Conservation (phyloP, 2,329 filamentous ascomycete species). For the Talaromyces islandicus region DNA sequence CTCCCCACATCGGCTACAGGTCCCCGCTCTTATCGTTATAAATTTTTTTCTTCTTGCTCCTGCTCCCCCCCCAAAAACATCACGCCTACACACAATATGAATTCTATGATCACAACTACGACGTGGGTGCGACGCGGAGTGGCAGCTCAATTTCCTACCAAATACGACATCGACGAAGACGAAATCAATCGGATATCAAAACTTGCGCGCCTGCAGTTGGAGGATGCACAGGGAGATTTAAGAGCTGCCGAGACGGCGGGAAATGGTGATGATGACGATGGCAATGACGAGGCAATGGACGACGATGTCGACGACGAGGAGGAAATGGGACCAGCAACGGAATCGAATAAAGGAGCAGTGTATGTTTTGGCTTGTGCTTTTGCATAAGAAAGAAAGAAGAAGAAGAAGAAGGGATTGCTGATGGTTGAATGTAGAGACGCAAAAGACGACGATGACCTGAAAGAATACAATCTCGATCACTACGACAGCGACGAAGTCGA, state of each 20-base stretch:
- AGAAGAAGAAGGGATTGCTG: neutral
- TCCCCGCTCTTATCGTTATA: conserved; percentile 6
- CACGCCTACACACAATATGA: conserved; percentile 13
- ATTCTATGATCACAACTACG: conserved; percentile 68
- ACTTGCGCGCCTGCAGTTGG: conserved; percentile 71
- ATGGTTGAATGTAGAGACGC: neutral
- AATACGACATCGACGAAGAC: conserved; percentile 68
- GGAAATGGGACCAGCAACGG: conserved; percentile 14
- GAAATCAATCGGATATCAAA: conserved; percentile 71
- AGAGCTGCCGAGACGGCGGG: conserved; percentile 59
- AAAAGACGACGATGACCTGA: conserved; percentile 76
- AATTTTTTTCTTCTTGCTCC: conserved; percentile 5
- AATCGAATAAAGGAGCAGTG: neutral
- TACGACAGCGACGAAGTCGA: conserved; percentile 80
- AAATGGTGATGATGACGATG: conserved; percentile 36
- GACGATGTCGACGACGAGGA: conserved; percentile 18
- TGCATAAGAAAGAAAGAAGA: too few relatives aligned
- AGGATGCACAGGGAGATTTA: conserved; percentile 85
- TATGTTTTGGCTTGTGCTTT: neutral
- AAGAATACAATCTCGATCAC: conserved; percentile 92
- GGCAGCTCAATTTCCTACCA: conserved; percentile 67
- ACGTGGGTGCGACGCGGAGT: conserved; percentile 73
- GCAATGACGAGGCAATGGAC: conserved; percentile 19
- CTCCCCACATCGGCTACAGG: neutral
- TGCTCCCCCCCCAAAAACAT: neutral